These are phyloP conservation scores for Sporisorium reilianum DNA, from an alignment of 1,284 basidiomycete genomes.

Conservation along the genomic window DNA sequence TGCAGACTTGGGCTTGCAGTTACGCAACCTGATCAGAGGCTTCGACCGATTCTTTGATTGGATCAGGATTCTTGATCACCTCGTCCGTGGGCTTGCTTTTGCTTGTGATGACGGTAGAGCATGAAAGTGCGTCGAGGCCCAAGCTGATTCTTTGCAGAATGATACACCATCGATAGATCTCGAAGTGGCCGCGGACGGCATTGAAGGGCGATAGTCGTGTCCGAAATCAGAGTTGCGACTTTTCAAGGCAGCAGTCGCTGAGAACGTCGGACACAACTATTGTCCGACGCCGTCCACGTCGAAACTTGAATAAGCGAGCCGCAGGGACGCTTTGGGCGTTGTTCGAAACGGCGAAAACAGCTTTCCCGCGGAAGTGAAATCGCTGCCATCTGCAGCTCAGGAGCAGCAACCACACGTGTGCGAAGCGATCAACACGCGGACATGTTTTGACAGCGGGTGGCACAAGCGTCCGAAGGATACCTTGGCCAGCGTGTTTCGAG, in stretches of 20 bases:
- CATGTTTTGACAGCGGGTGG: constrained; percentile 7
- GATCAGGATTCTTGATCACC: background rate
- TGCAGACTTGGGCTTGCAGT: background rate
- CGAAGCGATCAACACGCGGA: background rate
- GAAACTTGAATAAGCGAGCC: background rate
- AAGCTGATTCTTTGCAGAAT: background rate
- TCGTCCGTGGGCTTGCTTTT: background rate
- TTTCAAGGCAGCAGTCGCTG: background rate
- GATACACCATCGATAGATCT: background rate
- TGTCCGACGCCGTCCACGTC: background rate
- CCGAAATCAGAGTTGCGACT: background rate
- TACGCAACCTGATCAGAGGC: background rate
- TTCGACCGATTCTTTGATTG: background rate
- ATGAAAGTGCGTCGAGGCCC: background rate
- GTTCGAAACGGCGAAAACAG: no score
- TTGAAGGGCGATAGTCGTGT: background rate
- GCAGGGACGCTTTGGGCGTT: background rate
- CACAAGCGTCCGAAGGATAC: constrained; percentile 2
- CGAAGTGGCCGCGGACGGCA: background rate
- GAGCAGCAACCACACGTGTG: background rate
- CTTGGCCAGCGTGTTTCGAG: no score
- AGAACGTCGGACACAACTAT: background rate
- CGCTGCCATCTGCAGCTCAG: background rate
- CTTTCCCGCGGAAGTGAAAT: background rate
- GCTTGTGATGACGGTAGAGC: background rate